phyloP scores from a whole-genome alignment of 306 rosid species.

The Prinsepia uniflora region DNA sequence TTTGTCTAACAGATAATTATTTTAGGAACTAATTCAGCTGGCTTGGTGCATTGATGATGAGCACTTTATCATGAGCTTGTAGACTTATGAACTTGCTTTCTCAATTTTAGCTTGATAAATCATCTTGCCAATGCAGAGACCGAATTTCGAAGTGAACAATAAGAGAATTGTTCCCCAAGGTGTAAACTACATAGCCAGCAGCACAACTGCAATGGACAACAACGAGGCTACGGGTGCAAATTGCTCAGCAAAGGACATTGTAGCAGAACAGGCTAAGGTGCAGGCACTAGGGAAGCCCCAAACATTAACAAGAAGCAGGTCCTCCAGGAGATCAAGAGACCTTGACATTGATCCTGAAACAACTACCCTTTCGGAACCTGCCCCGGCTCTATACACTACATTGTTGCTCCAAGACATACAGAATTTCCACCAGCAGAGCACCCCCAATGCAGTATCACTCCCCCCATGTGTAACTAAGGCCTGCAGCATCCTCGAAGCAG shows the following conservation, averaged over 20 bases:
- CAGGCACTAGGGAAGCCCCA: conserved; percentile 39
- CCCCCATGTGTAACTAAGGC: conserved; percentile 87
- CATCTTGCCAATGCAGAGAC: conserved; percentile 44
- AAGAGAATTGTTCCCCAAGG: conserved; percentile 24
- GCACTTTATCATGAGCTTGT: too few relatives aligned
- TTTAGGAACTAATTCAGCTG: too few relatives aligned
- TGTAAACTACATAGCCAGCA: conserved; percentile 27
- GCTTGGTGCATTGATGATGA: neutral
- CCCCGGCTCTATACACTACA: conserved; percentile 60
- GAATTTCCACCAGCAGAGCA: conserved; percentile 81
- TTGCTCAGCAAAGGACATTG: conserved; percentile 24
- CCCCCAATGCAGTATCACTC: conserved; percentile 46
- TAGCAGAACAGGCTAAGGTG: conserved; percentile 34
- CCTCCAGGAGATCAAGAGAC: conserved; percentile 71
- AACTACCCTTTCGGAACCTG: conserved; percentile 21
- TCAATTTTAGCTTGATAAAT: neutral
- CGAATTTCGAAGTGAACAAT: conserved; percentile 40
- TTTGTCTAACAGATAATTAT: neutral
- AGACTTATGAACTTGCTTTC: neutral
- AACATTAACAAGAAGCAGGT: conserved; percentile 68
- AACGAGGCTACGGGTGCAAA: conserved; percentile 30
- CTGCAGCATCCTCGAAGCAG: conserved; percentile 90
- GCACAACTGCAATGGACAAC: conserved; percentile 30
- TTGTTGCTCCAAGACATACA: conserved; percentile 82
- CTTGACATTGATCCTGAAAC: conserved; percentile 62